Conservation (phyloP, 2,329 filamentous ascomycete species). For the Leptographium radiaticola region DNA sequence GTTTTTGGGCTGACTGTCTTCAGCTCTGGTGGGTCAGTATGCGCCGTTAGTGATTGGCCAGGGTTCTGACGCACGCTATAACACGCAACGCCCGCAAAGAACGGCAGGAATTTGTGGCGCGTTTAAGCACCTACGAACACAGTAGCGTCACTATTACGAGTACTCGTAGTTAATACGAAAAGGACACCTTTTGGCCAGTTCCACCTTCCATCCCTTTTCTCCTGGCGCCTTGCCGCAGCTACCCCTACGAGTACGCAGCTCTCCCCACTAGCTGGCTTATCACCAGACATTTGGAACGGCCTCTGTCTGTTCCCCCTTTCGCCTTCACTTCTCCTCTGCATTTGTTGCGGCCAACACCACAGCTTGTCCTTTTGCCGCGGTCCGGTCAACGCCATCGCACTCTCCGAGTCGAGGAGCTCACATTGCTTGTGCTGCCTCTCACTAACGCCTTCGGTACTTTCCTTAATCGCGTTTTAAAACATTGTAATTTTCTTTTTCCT, state of each 20-base stretch:
- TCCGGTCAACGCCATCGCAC: background rate
- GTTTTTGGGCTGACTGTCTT: no score
- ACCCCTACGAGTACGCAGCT: background rate
- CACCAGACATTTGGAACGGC: background rate
- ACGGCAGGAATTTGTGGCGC: background rate
- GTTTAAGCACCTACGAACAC: background rate
- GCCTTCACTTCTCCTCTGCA: background rate
- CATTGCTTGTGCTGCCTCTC: background rate
- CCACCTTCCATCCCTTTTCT: background rate
- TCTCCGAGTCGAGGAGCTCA: background rate
- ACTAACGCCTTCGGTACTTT: background rate
- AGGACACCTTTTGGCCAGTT: slow-evolving; percentile 3
- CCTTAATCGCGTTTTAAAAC: background rate
- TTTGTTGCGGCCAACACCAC: background rate
- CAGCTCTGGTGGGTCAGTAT: no score
- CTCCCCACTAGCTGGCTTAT: background rate
- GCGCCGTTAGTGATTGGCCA: background rate
- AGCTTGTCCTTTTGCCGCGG: background rate
- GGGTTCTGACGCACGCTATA: no score
- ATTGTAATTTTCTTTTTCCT: background rate
- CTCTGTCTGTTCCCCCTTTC: background rate
- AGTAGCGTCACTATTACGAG: background rate
- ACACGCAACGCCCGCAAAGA: no score
- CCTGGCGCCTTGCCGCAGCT: background rate
- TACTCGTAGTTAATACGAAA: background rate